Base-by-base conservation (phyloP, 108 stramenopile genomes). In the Skeletonema potamos region DNA sequence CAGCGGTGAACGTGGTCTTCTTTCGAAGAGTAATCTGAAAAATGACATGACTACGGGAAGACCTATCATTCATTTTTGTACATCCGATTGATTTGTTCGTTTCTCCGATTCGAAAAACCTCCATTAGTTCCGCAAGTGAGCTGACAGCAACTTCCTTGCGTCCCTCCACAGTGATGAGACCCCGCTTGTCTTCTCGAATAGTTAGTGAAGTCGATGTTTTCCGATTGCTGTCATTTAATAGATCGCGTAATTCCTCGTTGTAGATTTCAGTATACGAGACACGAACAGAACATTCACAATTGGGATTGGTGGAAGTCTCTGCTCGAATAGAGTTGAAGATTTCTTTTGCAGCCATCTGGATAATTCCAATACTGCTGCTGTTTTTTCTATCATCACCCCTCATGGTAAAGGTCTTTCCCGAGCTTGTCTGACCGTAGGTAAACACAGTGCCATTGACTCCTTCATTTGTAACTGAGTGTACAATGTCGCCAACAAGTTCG, bases 401-500 rank as follows among this genome's bases (percentile, higher is more conserved):
- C 94, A 96, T 95, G 1, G 96, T 96, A 61, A 74, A 93, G 0
- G 94, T 98, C 74, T 96, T 98, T 37, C 96, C 97, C 43, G 81
- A 81, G 4, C 87, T 87, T n/a, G 95, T 96, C 74, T 96, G 96
- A 10, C 96, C 96, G 72, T 97, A 96, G 8, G 96, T 95, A 56
- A 96, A 97, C 43, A 97, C 88, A 3, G 96, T 97, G 27, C 97
- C 99, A 76, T 99, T 99, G 70, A 97, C 85, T 43, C 98, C 99
- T 37, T 82, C 74, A 29, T 87, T 66, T 12, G 97, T 77, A 1
- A 89, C 97, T 4, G 87, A 85, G 2, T 64, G 59, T 9, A 99
- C 98, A 57, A 99, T 94, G 3, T 88, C 87, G 17, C 83, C 76
- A 3, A 93, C 96, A 6, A 96, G 77, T 44, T 79, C 91, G 20